Base-by-base conservation (phyloP, 225 moss, liverwort and hornwort species). In the Sphagnum tenellum region DNA sequence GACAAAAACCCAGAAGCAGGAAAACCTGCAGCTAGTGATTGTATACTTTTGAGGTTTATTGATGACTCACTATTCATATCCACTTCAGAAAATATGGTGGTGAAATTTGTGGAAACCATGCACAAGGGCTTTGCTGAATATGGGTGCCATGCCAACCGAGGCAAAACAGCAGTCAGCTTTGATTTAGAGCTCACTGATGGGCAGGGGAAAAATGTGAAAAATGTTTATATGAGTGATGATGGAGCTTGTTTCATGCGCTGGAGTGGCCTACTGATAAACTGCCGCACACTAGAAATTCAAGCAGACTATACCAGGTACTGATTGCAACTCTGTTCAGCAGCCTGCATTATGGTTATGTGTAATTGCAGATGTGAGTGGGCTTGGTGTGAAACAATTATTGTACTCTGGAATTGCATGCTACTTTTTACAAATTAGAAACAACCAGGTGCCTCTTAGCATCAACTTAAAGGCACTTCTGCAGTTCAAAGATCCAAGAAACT, bases 21-120 rank as follows among this genome's bases (percentile, higher is more conserved):
- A 7, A 59, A 9, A 55, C 4, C 47, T 13, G 72, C 44, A 59
- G 72, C 55, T 5, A 58, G 57, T 56, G 79, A 75, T 62, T 83
- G 77, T 46, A 60, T 90, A 48, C 70, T 98, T 60, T 69, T 98
- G 76, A 81, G 96, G 57, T 71, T 90, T 57, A 90, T 92, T 53
- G 96, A 98, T 69, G 96, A 98, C 76, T 98, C 96, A 46, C 71
- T 98, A 9, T 85, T 98, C 58, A 98, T 98, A 70, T 90, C 92
- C 45, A 92, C 92, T 12, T 98, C 96, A 55, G 78, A 81, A 77
- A 71, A 71, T 53, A 69, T 67, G 59, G 96, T 81, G 66, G 78
- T 69, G 62, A 70, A 62, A 53, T 98, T 92, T 75, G 88, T 92
- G 61, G 81, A 87, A 65, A 77, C 76, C 73, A 98, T 98, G 96